Percentiles rank a stretch among this genome's conserved stretches.
Evolutionary conservation across 176 grass and related monocot species (phyloP).

Genomic region (Bothriochloa decipiens): DNA sequence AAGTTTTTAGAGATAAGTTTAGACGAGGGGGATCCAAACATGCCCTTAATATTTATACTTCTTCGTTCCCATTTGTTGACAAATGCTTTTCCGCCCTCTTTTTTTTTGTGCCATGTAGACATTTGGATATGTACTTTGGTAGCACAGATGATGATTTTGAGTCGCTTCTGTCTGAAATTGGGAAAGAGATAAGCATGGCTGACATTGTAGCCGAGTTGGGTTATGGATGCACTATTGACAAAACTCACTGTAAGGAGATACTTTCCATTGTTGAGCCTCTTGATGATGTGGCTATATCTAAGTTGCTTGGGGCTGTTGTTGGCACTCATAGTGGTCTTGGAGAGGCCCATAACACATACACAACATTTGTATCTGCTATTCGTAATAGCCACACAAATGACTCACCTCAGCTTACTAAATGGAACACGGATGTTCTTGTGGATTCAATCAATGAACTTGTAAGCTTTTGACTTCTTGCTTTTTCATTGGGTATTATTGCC

Average conservation of each 20-base stretch:
- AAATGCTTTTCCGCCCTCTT: not conserved
- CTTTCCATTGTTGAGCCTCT: conserved; percentile 77
- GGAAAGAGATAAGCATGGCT: conserved; percentile 67
- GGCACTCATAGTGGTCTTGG: conserved; percentile 59
- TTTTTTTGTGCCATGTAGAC: conserved; percentile 39
- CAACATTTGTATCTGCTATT: conserved; percentile 68
- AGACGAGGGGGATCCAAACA: too few species aligned
- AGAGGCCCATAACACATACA: conserved; percentile 57
- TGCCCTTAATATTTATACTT: not conserved
- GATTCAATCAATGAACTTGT: conserved; percentile 83
- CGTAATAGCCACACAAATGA: conserved; percentile 55
- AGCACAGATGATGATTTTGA: conserved; percentile 63
- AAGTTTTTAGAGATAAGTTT: too few species aligned
- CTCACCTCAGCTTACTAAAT: conserved; percentile 53
- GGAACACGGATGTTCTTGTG: conserved; percentile 74
- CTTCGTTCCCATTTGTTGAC: conserved; percentile 12
- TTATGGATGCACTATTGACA: conserved; percentile 68
- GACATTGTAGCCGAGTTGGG: conserved; percentile 73
- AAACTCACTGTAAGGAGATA: conserved; percentile 67
- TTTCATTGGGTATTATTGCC: not conserved
- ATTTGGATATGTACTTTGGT: conserved; percentile 59
- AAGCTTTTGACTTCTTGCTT: conserved; percentile 42
- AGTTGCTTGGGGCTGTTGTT: conserved; percentile 77
- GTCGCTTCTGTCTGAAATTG: conserved; percentile 72
- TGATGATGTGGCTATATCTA: conserved; percentile 70